Evolutionary conservation across 345 rosid genomes (phyloP), one percentile per base, ranked within the genome.

Genomic region (Streptanthus diversifolius): DNA sequence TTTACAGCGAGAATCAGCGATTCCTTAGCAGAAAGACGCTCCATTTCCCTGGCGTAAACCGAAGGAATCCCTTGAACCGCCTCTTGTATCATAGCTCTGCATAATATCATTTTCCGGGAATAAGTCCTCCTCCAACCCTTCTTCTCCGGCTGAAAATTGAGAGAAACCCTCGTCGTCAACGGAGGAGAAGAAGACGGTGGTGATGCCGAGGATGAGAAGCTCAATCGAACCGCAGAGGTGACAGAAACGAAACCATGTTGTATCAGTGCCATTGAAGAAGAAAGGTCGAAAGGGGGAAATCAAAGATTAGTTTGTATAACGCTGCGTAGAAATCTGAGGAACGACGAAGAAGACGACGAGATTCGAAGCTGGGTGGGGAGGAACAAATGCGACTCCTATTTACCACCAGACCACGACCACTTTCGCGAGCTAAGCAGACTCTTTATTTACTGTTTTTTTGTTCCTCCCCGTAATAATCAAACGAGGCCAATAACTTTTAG

Each of bases 11-110:
- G 96, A 48, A 93, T 87, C 22, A 93, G 85, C 9, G 98, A 93
- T 71, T 93, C 98, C 78, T 93, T 93, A 49, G 98, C 98, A 37
- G 97, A 87, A 77, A 93, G 97, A 37, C 98, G 83, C 75, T 93
- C 98, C 97, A 93, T 93, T 74, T 83, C 96, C 76, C 87, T 90
- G 66, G 98, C 98, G 76, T 93, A 90, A 39, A 86, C 66, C 0
- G 97, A 90, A 14, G 92, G 82, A 69, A 90, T 85, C 63, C 97
- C 98, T 59, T 84, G 92, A 5, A 61, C 82, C 0, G 90, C 67
- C 65, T 90, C 85, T 78, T 88, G 88, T 5, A 84, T 95, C 97
- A 89, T 90, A 24, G 87, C 83, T 49, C 22, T 70, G 77, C 77
- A 71, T 14, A 64, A 71, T 14, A 64, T 33, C 61, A 54, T 39